A percentile compares a stretch with the other conserved stretches of the same genome.
Evolutionary conservation across 257 asterid genomes (phyloP).

Genomic region (Catharanthus roseus): DNA sequence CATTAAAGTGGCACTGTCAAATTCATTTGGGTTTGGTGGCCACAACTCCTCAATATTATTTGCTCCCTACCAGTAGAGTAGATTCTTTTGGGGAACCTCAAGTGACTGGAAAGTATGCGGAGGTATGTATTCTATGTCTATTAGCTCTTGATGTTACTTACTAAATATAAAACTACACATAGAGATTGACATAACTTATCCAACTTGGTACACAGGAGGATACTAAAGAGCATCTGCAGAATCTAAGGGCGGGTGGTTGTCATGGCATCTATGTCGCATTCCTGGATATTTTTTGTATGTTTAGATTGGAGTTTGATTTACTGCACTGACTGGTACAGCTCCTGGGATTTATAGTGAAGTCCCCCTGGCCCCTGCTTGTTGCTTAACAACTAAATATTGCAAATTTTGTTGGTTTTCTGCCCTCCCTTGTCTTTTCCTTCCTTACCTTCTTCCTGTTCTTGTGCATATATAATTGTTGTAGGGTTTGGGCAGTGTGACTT

Average conservation of each 20-base stretch:
- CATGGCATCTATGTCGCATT: conserved; percentile 6
- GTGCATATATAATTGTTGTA: conserved; percentile 20
- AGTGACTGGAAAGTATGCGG: conserved; percentile 14
- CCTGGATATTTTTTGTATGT: background rate
- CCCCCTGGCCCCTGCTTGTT: too few relatives aligned
- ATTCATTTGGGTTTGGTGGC: conserved; percentile 92
- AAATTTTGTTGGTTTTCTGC: conserved; percentile 9
- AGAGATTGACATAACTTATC: background rate
- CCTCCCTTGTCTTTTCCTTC: background rate
- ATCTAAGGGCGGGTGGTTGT: background rate
- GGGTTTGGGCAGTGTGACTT: conserved; percentile 6
- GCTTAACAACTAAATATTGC: conserved; percentile 1
- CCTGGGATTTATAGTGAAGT: background rate
- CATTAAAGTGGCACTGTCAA: conserved; percentile 81
- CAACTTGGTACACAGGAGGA: conserved; percentile 17
- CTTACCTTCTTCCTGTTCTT: too few relatives aligned
- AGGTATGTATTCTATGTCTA: conserved; percentile 30
- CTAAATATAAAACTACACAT: background rate
- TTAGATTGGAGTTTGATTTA: background rate
- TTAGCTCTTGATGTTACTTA: background rate
- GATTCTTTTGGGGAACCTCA: conserved; percentile 24
- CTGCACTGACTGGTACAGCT: background rate
- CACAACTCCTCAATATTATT: conserved; percentile 87
- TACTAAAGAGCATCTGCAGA: background rate
- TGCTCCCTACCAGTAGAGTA: conserved; percentile 79